Evolutionary conservation across 257 asterid genomes (phyloP).

Genomic region (Galeopsis tetrahit): DNA sequence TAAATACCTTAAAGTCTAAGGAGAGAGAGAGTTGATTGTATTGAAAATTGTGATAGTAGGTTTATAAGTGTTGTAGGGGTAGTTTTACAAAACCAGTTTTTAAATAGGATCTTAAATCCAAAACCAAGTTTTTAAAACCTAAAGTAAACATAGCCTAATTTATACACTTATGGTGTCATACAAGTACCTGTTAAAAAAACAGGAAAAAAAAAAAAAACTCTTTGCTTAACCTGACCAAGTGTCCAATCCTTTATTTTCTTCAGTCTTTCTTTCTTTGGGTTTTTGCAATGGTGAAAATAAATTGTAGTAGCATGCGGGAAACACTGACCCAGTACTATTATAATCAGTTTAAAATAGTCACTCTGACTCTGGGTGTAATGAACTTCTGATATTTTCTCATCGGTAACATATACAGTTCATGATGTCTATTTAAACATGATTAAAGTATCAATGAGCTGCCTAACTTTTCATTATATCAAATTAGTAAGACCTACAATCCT

Average conservation of each 20-base stretch:
- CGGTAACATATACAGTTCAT: background rate
- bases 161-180: too few relatives aligned
- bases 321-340: background rate
- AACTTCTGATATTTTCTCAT: background rate
- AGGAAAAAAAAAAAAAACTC: background rate
- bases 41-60: too few relatives aligned
- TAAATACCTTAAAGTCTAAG: too few relatives aligned
- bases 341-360: conserved; percentile 10
- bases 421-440: background rate
- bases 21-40: too few relatives aligned
- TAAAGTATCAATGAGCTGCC: background rate
- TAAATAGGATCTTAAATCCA: too few relatives aligned
- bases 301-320: background rate
- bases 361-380: background rate
- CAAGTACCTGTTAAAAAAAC: too few relatives aligned
- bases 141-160: too few relatives aligned
- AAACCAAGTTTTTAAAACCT: too few relatives aligned
- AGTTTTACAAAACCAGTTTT: too few relatives aligned
- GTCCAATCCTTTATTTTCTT: background rate
- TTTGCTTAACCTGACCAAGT: background rate
- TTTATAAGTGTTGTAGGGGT: too few relatives aligned
- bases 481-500: conserved; percentile 28
- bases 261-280: conserved; percentile 9
- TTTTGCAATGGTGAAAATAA: conserved; percentile 5
- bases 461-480: conserved; percentile 19